phyloP scores from a whole-genome alignment of 2,329 filamentous ascomycete species.

The Erysiphe neolycopersici region DNA sequence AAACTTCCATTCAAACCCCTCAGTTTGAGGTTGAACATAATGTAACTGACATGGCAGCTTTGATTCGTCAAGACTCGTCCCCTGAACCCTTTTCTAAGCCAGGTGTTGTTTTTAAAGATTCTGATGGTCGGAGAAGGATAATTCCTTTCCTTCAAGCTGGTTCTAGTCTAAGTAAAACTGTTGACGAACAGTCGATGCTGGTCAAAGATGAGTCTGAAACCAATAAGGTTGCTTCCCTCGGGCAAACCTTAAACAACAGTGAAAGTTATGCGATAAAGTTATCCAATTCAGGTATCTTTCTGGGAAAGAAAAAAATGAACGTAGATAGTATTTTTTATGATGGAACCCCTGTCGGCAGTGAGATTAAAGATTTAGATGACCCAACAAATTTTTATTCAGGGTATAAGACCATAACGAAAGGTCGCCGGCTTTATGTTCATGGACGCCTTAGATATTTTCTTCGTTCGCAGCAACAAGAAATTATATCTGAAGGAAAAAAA shows the following conservation, averaged over 20 bases:
- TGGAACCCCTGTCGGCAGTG: slow-evolving; percentile 8
- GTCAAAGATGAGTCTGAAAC: not conserved
- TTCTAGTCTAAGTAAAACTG: not conserved
- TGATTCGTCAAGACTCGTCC: not conserved
- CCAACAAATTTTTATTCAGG: slow-evolving; percentile 7
- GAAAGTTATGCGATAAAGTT: not conserved
- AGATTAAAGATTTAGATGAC: slow-evolving; percentile 9
- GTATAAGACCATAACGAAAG: slow-evolving; percentile 15
- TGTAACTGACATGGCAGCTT: not conserved
- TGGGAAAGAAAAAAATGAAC: slow-evolving; percentile 15
- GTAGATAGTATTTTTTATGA: slow-evolving; percentile 18
- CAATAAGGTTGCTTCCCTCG: no score
- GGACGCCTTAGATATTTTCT: slow-evolving; percentile 18
- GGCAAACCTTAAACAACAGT: not conserved
- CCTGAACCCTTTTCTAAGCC: slow-evolving; percentile 1
- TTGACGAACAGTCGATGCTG: not conserved
- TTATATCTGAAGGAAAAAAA: slow-evolving; percentile 4
- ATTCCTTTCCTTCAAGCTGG: slow-evolving; percentile 3
- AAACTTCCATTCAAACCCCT: slow-evolving; percentile 5
- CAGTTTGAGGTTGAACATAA: slow-evolving; percentile 7
- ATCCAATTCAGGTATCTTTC: slow-evolving; percentile 10
- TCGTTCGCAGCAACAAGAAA: slow-evolving; percentile 4
- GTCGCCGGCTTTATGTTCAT: slow-evolving; percentile 19
- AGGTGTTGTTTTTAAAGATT: slow-evolving; percentile 4
- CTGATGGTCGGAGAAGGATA: slow-evolving; percentile 7